Evolutionary conservation across 1,284 basidiomycete species (phyloP), one percentile per base, ranked within the genome.

Genomic region (Earliella scabrosa): DNA sequence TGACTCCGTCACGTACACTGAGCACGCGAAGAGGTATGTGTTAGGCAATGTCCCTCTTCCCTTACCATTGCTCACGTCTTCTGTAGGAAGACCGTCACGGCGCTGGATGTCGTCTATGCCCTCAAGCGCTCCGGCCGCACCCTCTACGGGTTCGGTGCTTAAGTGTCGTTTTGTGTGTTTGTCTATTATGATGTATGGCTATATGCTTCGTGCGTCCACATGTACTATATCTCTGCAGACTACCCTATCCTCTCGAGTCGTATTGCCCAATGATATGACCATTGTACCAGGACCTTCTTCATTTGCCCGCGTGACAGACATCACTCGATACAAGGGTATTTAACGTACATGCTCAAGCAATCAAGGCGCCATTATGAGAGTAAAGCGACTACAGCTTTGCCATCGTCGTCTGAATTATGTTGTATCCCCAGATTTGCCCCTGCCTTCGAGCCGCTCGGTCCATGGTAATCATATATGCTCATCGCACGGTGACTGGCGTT

Each of bases 1-100:
- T 65, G 92, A 93, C 76, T 91, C 91, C 40, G 91, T 93, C 64
- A 93, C 91, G 60, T 93, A 93, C 85, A 90, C 88, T 56, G 92
- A 92, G 73, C 91, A 93, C 75, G 90, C 91, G 66, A 93, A 93
- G 81, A 82, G 91, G 67, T 67, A 40, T 40, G 58, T 38, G 10
- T 7, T 2, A 20, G 32, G 23, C 21, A n/a, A 2, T 29, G 13
- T 13, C 13, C 20, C 2, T n/a, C 34, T 7, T 39, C 27, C 13
- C 2, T 11, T 20, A 13, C 10, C 27, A 21, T 35, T 13, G n/a
- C 52, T 52, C 24, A 47, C 29, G 20, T 45, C 44, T 29, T 31
- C 14, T 4, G 14, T 31, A 67, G 66, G 45, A 93, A 93, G 81
- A 93, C 90, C 20, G 90, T 93, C 48, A 92, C 88, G 40, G 90